Evolutionary conservation across 179 eudicot species (phyloP).

Genomic region (Silene noctiflora): DNA sequence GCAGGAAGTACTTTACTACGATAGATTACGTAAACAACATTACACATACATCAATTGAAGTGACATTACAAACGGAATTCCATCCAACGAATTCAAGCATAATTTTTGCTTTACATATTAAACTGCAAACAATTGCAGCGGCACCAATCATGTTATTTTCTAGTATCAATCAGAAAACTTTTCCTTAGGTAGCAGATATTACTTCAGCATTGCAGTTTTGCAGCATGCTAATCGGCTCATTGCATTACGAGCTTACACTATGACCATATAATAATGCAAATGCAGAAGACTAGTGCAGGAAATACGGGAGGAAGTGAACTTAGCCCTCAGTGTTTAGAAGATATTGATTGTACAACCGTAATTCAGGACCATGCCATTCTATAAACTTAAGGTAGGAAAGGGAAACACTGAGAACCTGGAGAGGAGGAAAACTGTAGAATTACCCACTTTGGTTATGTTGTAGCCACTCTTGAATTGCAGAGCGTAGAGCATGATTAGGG

Average conservation of each 20-base stretch:
- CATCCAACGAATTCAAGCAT: not conserved
- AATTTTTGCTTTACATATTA: not conserved
- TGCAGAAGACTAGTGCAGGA: not conserved
- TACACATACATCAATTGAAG: not conserved
- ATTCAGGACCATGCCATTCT: not conserved
- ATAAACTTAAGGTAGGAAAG: not conserved
- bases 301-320: not conserved
- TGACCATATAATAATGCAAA: not conserved
- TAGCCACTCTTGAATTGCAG: constrained; percentile 37
- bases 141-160: not conserved
- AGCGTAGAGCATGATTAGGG: constrained; percentile 19
- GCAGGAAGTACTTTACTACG: not conserved
- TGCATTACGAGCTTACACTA: not conserved
- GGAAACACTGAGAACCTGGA: not conserved
- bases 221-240: not conserved
- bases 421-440: not conserved
- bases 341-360: not conserved
- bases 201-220: not conserved
- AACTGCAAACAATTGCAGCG: not conserved
- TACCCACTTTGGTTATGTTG: constrained; percentile 7
- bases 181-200: not conserved
- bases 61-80: not conserved
- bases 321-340: not conserved
- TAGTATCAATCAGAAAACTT: not conserved
- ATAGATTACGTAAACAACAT: not conserved